These are phyloP conservation scores for Metschnikowia colocasiae DNA, from an alignment of 805 yeast species.

Conservation along the genomic window DNA sequence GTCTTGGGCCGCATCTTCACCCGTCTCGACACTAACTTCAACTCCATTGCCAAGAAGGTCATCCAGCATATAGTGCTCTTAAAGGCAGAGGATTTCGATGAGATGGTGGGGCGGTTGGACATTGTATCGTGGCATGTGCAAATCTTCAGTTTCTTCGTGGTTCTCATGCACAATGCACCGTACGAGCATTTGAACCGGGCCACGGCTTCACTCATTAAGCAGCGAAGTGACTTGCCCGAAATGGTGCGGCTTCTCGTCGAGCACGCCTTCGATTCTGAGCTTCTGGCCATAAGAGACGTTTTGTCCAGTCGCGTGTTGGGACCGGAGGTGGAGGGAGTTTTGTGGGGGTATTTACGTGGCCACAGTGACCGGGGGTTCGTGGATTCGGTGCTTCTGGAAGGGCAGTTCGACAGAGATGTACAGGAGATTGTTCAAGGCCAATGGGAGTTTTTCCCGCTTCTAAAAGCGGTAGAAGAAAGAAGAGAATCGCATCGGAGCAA, in stretches of 20 bases:
- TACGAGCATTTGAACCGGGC: constrained; percentile 25
- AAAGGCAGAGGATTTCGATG: constrained; percentile 26
- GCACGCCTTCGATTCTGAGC: constrained; percentile 24
- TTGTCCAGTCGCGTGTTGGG: neutral
- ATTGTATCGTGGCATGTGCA: constrained; percentile 30
- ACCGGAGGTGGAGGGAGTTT: constrained; percentile 18
- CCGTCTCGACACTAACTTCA: constrained; percentile 20
- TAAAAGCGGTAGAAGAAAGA: neutral
- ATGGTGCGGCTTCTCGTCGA: constrained; percentile 25
- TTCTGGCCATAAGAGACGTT: constrained; percentile 19
- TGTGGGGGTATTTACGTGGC: constrained; percentile 19
- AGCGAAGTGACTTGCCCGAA: constrained; percentile 17
- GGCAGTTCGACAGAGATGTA: constrained; percentile 16
- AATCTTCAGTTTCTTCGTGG: constrained; percentile 30
- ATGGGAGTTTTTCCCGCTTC: constrained; percentile 23
- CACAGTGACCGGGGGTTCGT: constrained; percentile 15
- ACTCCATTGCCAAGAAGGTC: constrained; percentile 28
- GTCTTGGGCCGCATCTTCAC: constrained; percentile 22
- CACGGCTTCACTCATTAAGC: constrained; percentile 21
- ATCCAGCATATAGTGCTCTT: constrained; percentile 33
- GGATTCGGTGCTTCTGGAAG: constrained; percentile 20
- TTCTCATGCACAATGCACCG: constrained; percentile 36
- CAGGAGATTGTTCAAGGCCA: constrained; percentile 15
- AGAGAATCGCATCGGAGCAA: neutral
- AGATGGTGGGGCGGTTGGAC: constrained; percentile 19